Evolutionary conservation across 2,329 filamentous ascomycete species (phyloP), one percentile per base, ranked within the genome.

Genomic region (Aspergillus brasiliensis): DNA sequence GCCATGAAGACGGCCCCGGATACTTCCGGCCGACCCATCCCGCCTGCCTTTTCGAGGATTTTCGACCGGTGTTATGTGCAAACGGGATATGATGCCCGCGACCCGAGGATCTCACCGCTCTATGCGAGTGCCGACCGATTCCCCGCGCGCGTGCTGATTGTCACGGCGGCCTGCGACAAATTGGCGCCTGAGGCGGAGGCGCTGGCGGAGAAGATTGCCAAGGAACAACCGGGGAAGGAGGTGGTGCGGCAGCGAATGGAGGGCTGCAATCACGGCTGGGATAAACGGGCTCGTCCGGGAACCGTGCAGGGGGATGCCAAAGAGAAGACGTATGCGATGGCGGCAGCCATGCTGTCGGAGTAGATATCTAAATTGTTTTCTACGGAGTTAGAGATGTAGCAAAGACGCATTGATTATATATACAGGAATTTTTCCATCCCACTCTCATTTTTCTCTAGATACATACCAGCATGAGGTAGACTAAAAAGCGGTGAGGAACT

Each of bases 241-340:
- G 70, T 74, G 56, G 62, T 71, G 48, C 58, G 51, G 27, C 71
- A 78, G 62, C 71, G 71, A 42, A 71, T 77, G 68, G 63, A 72
- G 40, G 70, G 67, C 4, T 75, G 74, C 54, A 66, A 65, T 37
- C 78, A 80, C 63, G 77, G 56, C n/a, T 79, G 73, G 67, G 76
- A 80, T 57, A 77, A 79, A 61, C 63, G 55, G n/a, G 62, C 67
- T 6, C 58, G 56, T 48, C 57, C 67, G 27, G 74, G 70, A 23
- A 70, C 70, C 10, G 59, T 68, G 46, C 61, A 74, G 47, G 63
- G 61, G 21, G 58, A 69, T 52, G 70, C 68, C n/a, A 74, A 69
- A 57, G 70, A 76, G 23, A 70, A 71, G 58, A 71, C 72, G 11
- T 78, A 79, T 62, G 59, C 58, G 2, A 56, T 77, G 58, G 73